These are phyloP conservation scores for Suhomyces sp. DNA, from an alignment of 805 yeast genomes.

Conservation along the genomic window DNA sequence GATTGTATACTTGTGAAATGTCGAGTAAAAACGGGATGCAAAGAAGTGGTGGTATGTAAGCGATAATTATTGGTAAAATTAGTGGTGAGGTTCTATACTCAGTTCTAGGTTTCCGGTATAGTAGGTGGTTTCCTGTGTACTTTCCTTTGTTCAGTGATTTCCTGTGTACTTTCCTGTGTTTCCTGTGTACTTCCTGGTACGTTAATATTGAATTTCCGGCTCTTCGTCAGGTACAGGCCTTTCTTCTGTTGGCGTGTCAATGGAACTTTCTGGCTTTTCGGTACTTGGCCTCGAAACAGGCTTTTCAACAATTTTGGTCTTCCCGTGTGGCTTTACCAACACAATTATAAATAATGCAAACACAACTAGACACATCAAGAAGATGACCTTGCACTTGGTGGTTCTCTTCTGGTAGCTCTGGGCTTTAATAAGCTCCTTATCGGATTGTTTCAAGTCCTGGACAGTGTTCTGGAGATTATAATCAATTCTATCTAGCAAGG, in stretches of 20 bases:
- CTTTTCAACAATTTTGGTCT: conserved; percentile 22
- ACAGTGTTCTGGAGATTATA: conserved; percentile 84
- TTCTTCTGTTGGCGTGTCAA: conserved; percentile 3
- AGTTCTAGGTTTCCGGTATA: too few species aligned
- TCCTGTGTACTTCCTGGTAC: too few species aligned
- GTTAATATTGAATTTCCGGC: neutral
- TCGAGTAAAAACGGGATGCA: too few species aligned
- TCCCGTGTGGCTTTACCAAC: conserved; percentile 56
- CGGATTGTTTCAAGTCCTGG: conserved; percentile 71
- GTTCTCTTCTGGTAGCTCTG: conserved; percentile 81
- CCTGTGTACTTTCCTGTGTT: neutral
- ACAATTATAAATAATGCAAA: conserved; percentile 68
- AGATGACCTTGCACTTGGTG: conserved; percentile 84
- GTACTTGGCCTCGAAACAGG: conserved; percentile 8
- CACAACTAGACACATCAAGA: conserved; percentile 68
- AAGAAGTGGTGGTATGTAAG: too few species aligned
- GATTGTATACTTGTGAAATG: too few species aligned
- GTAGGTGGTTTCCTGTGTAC: neutral
- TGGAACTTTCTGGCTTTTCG: conserved; percentile 9
- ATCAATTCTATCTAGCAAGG: conserved; percentile 88
- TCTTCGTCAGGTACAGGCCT: neutral
- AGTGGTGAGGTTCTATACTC: too few species aligned
- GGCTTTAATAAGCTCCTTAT: conserved; percentile 73
- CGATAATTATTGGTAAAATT: too few species aligned
- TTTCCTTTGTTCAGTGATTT: too few species aligned